Evolutionary conservation across 257 asterid species (phyloP).

Genomic region (Solanum tarapatanum): DNA sequence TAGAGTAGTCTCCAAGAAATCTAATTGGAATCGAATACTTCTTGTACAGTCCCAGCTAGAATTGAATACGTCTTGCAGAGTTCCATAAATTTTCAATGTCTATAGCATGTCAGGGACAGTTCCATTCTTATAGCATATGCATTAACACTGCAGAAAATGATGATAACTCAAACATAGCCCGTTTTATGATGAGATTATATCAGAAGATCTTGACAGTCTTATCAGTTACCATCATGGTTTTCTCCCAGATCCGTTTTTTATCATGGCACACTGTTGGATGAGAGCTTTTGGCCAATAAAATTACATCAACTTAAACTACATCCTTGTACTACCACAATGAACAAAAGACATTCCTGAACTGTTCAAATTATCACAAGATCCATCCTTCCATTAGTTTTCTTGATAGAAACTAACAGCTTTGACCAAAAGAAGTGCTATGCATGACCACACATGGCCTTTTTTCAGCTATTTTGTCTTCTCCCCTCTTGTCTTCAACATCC

Average conservation of each 20-base stretch:
- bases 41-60: not conserved
- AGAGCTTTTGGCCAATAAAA: not conserved
- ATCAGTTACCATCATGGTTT: not conserved
- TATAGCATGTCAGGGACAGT: not conserved
- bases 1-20: not conserved
- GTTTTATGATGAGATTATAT: not conserved
- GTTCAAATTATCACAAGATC: not conserved
- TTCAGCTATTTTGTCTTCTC: not conserved
- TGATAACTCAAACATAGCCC: not conserved
- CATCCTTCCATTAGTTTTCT: not conserved
- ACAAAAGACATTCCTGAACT: not conserved
- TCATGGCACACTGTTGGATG: not conserved
- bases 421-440: not conserved
- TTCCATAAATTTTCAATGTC: not conserved
- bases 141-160: not conserved
- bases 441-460: not conserved
- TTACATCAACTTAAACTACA: not conserved
- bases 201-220: not conserved
- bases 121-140: not conserved
- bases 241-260: not conserved
- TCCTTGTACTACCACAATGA: not conserved
- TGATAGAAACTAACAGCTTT: not conserved
- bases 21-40: not conserved
- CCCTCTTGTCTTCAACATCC: not conserved
- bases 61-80: not conserved